Evolutionary conservation across 768 basidiomycete species (phyloP).

Genomic region (Clavaria fumosa): DNA sequence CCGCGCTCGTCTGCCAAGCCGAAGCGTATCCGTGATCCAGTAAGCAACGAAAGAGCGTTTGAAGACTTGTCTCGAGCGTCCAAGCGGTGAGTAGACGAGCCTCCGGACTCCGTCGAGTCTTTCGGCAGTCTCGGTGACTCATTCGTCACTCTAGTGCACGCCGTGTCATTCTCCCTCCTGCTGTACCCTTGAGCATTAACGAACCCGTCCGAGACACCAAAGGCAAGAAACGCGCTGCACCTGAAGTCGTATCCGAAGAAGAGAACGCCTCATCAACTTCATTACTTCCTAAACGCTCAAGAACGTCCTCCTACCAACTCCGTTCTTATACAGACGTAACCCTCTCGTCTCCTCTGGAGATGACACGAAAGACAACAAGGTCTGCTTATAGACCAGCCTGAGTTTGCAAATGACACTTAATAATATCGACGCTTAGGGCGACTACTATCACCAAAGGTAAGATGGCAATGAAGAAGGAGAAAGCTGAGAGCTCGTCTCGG

Average conservation of each 20-base stretch:
- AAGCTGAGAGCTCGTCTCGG: conserved; percentile 47
- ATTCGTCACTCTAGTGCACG: conserved; percentile 34
- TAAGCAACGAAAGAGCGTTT: conserved; percentile 31
- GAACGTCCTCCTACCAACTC: conserved; percentile 48
- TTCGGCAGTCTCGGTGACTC: conserved; percentile 5
- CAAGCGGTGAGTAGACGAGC: conserved; percentile 41
- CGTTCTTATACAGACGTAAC: conserved; percentile 35
- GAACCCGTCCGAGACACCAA: conserved; percentile 64
- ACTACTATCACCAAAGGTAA: conserved; percentile 56
- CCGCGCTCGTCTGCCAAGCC: conserved; percentile 22
- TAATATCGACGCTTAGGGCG: conserved; percentile 28
- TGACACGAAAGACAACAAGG: conserved; percentile 67
- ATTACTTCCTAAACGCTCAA: conserved; percentile 37
- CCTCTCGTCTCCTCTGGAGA: conserved; percentile 30
- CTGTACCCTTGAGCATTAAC: conserved; percentile 47
- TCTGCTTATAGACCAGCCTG: no score
- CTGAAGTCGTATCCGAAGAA: conserved; percentile 54
- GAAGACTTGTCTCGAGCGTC: conserved; percentile 36
- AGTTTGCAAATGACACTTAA: no score
- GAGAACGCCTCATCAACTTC: conserved; percentile 39
- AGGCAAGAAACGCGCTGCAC: conserved; percentile 85
- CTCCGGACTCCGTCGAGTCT: conserved; percentile 6
- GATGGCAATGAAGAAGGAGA: conserved; percentile 39
- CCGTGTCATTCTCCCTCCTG: conserved; percentile 30
- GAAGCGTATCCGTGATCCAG: conserved; percentile 40